Evolutionary conservation across 768 basidiomycete species (phyloP), one percentile per base, ranked within the genome.

Genomic region (Agaricus subrufescens): DNA sequence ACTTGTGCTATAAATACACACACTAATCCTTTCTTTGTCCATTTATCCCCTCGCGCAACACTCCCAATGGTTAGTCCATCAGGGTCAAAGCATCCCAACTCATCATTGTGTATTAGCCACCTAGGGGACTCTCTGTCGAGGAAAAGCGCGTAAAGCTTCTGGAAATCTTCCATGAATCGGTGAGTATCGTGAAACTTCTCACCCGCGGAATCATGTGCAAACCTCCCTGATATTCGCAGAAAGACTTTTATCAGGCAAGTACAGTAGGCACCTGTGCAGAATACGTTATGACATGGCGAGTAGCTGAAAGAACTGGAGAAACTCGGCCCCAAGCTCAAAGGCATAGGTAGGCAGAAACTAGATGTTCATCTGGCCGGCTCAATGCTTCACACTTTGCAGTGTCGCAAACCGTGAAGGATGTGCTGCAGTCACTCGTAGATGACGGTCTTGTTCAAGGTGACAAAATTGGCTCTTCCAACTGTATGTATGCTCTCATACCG

Each of bases 391-490:
- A 40, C 23, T 26, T 45, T 52, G 19, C 59, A 93, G 94, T 95
- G 1, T 86, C 88, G 9, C 94, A 96, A 68, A 85, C 87, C 2
- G 89, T 98, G 40, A 97, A 97, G 66, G 94, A 98, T 62, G 88
- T 96, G 0, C 70, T 97, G 2, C 89, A 93, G 63, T 86, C 88
- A 2, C 79, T 98, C 29, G 85, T 93, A 9, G 89, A 94, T 61
- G 94, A 97, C 63, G 85, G 87, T 1, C 75, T 94, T 29, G 92
- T 96, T 25, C 85, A 89, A 65, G 76, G 76, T 45, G 95, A 98
- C 69, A 98, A 98, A 72, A 94, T 96, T 55, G 94, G 94, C 31
- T 89, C 94, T 8, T 92, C 91, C 3, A 97, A 96, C 66, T 97
- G 94, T 93, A 66, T 62, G 87, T 57, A 47, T 53, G 54, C 50